A percentile compares a stretch with the other conserved stretches of the same genome.
Evolutionary conservation across 2,329 filamentous ascomycete species (phyloP).

Genomic region (Stachybotrys chlorohalonatus): DNA sequence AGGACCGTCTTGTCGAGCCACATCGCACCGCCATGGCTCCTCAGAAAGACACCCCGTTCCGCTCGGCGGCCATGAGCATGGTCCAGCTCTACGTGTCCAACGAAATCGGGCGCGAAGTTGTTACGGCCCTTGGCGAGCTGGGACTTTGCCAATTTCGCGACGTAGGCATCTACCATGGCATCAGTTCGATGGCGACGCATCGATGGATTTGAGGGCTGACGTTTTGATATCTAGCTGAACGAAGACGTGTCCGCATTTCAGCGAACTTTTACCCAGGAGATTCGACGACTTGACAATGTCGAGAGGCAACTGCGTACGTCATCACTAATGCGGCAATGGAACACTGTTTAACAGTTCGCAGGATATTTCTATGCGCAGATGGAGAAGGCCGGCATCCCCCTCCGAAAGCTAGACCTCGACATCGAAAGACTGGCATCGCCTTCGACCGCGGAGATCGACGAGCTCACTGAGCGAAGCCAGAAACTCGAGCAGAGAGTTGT

Average conservation of each 20-base stretch:
- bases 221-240: slow-evolving; percentile 59
- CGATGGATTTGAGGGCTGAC: not conserved
- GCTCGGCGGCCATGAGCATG: slow-evolving; percentile 99
- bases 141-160: slow-evolving; percentile 96
- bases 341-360: slow-evolving; percentile 29
- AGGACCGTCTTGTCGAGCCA: slow-evolving; percentile 19
- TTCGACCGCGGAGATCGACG: slow-evolving; percentile 90
- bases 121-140: slow-evolving; percentile 91
- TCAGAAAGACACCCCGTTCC: slow-evolving; percentile 88
- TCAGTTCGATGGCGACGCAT: not conserved
- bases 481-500: slow-evolving; percentile 84
- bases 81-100: slow-evolving; percentile 99
- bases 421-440: slow-evolving; percentile 77
- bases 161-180: slow-evolving; percentile 11
- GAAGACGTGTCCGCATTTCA: slow-evolving; percentile 90
- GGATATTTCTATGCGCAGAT: slow-evolving; percentile 94
- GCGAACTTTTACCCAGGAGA: slow-evolving; percentile 94
- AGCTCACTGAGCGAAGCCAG: slow-evolving; percentile 86
- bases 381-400: slow-evolving; percentile 80
- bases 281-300: slow-evolving; percentile 93
- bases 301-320: slow-evolving; percentile 88
- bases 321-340: slow-evolving; percentile 6
- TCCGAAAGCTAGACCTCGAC: slow-evolving; percentile 88
- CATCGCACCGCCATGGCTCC: slow-evolving; percentile 45
- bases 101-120: slow-evolving; percentile 95